Evolutionary conservation across 192 early-diverging fungal genomes (phyloP).

Genomic region (Cetraspora pellucida): DNA sequence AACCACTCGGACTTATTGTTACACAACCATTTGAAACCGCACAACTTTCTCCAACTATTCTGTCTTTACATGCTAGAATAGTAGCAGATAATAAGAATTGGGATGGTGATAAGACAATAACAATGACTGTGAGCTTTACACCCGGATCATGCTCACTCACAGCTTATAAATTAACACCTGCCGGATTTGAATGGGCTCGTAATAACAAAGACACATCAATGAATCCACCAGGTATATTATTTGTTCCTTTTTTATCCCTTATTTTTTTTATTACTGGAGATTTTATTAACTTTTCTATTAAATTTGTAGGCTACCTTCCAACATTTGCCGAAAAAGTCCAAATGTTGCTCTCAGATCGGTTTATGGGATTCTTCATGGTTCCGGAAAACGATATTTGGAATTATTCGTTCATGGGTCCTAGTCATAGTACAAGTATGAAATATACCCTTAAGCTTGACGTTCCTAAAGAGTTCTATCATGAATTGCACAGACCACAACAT

Average conservation of each 20-base stretch:
- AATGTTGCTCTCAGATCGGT: conserved; percentile 93
- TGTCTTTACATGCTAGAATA: conserved; percentile 87
- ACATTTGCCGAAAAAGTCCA: conserved; percentile 95
- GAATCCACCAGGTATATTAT: conserved; percentile 61
- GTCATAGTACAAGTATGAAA: conserved; percentile 89
- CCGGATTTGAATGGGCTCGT: conserved; percentile 96
- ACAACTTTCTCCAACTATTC: conserved; percentile 88
- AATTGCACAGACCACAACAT: conserved; percentile 92
- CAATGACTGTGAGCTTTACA: conserved; percentile 95
- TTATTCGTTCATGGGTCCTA: conserved; percentile 98
- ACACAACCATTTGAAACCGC: conserved; percentile 93
- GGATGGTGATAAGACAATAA: conserved; percentile 94
- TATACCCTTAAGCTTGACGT: conserved; percentile 87
- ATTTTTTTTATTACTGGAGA: background rate
- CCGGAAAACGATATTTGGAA: conserved; percentile 96
- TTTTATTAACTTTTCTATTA: background rate
- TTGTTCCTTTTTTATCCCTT: background rate
- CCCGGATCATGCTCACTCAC: conserved; percentile 96
- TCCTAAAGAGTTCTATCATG: conserved; percentile 97
- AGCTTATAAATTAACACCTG: conserved; percentile 94
- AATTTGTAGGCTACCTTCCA: conserved; percentile 73
- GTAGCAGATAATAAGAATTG: conserved; percentile 86
- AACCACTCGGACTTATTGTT: conserved; percentile 98
- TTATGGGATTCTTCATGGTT: conserved; percentile 99
- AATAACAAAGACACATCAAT: conserved; percentile 87